A percentile compares a stretch with the other conserved stretches of the same genome.
phyloP scores from a whole-genome alignment of 2,329 filamentous ascomycete species.

The Penicillium sp. region DNA sequence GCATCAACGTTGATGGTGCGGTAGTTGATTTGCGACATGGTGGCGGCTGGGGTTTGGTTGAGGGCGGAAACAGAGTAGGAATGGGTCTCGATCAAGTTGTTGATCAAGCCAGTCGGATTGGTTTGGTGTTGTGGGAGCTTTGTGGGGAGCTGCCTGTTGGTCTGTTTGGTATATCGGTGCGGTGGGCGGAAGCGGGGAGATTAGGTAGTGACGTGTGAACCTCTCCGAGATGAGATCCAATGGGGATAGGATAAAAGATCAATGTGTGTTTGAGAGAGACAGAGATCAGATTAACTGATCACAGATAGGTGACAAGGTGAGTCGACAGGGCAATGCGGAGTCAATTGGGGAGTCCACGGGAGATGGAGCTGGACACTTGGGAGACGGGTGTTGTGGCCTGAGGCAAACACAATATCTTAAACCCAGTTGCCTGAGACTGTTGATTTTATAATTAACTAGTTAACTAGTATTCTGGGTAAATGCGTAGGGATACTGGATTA shows the following conservation, averaged over 20 bases:
- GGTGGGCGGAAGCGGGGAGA: conserved; percentile 18
- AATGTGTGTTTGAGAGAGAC: background rate
- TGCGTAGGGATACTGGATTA: background rate
- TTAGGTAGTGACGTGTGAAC: conserved; percentile 7
- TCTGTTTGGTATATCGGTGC: conserved; percentile 9
- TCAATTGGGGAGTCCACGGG: conserved; percentile 2
- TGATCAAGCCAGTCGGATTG: background rate
- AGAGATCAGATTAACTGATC: conserved; percentile 22
- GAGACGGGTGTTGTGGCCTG: background rate
- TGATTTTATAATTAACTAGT: background rate
- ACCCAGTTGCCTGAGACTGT: background rate
- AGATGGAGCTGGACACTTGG: conserved; percentile 6
- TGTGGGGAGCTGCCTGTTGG: background rate
- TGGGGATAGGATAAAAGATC: background rate
- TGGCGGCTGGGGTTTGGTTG: conserved; percentile 13
- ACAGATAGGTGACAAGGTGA: background rate
- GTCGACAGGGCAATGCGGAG: background rate
- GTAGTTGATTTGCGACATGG: conserved; percentile 56
- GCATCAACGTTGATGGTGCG: conserved; percentile 94
- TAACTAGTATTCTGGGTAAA: background rate
- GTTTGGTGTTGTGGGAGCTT: background rate
- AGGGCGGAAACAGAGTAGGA: background rate
- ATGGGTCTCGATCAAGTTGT: background rate
- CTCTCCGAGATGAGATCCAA: background rate
- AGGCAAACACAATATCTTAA: background rate